Base-by-base conservation (phyloP, 2,329 filamentous ascomycete species). In the Calonectria pteridis region DNA sequence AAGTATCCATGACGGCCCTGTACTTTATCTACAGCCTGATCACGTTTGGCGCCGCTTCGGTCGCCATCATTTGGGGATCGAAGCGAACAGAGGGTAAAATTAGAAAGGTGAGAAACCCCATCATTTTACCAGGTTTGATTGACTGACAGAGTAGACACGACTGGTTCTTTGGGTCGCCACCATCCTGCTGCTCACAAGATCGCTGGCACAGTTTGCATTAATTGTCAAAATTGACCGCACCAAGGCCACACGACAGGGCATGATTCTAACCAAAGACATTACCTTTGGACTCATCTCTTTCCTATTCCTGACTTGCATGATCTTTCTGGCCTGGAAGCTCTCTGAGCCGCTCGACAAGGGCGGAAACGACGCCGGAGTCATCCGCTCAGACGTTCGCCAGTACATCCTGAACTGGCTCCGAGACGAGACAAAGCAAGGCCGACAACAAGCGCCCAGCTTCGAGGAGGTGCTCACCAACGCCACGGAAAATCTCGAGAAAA, bases 11-110 rank as follows among this genome's bases (percentile, higher is more conserved):
- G 33, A 64, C 55, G 5, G 66, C 62, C 0, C 23, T 74, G 18
- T 74, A 73, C 35, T 73, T 74, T 43, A 73, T 53, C 20, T 76
- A 69, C 20, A 73, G 69, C 40, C 69, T 76, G 14, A 26, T 76
- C 16, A 68, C 51, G 11, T 46, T 37, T 18, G 58, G n/a, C 13
- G 68, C 67, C 6, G 51, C 74, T 26, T 49, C 37, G 7, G 51
- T 55, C 29, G 67, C 72, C 40, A 58, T 75, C 10, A 10, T 75
- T 16, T 35, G 50, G 51, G 55, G 55, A 43, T 20, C 37, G n/a
- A 10, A 18, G 1, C 35, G 20, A 20, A 55, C 67, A 6, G 59
- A 74, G 13, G 74, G 74, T 0, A 66, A 67, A 16, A 4, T 50
- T 3, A 33, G 67, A 46, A 64, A 68, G 69, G 74, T 74, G 28